These are phyloP conservation scores for Articulospora tetracladia DNA, from an alignment of 495 filamentous ascomycete species.

Conservation along the genomic window DNA sequence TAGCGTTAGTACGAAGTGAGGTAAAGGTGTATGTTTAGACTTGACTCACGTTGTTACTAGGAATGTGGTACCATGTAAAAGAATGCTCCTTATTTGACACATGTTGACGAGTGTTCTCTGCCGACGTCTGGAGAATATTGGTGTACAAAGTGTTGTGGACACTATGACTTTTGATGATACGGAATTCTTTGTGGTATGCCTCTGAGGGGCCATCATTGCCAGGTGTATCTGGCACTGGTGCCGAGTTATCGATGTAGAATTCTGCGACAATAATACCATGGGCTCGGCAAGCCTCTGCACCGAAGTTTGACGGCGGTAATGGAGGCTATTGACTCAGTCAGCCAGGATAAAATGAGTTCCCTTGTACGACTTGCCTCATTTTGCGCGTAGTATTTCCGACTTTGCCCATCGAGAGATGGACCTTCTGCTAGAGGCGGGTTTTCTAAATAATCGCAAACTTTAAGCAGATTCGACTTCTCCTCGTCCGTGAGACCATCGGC, in stretches of 20 bases:
- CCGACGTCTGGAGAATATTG: not conserved
- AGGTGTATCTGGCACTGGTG: not conserved
- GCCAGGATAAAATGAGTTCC: too few relatives aligned
- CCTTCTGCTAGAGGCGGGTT: not conserved
- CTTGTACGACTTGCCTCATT: too few relatives aligned
- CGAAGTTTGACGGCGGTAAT: not conserved
- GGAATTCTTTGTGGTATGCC: not conserved
- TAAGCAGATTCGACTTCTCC: not conserved
- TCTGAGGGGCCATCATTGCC: not conserved
- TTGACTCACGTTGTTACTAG: not conserved
- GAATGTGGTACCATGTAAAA: not conserved
- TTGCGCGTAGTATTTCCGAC: not conserved
- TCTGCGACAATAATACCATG: not conserved
- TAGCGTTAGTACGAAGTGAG: not conserved
- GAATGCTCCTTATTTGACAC: not conserved
- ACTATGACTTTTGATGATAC: not conserved
- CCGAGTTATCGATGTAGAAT: not conserved
- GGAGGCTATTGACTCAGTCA: not conserved
- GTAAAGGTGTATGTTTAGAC: not conserved
- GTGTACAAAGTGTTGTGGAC: not conserved
- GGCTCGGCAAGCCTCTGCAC: not conserved
- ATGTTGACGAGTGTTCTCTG: not conserved
- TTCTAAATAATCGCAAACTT: not conserved
- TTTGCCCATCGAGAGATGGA: not conserved
- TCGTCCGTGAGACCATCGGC: not conserved